Conservation (phyloP, 2,329 filamentous ascomycete species). For the Capronia americana region DNA sequence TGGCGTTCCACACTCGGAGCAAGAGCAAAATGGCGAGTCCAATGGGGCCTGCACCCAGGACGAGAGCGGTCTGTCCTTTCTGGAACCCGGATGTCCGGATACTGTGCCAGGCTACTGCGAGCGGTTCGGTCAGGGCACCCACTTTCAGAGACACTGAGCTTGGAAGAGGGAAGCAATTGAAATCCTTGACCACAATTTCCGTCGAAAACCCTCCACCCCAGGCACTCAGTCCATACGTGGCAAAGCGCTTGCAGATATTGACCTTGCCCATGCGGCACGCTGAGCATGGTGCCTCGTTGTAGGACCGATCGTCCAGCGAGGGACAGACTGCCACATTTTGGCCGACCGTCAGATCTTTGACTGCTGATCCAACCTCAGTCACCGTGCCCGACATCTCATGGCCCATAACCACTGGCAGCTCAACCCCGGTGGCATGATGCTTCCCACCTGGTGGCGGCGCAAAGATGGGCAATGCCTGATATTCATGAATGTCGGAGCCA, state of each 20-base stretch:
- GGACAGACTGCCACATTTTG: constrained; percentile 18
- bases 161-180: constrained; percentile 17
- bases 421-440: constrained; percentile 59
- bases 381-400: constrained; percentile 60
- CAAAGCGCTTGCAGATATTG: constrained; percentile 19
- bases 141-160: constrained; percentile 20
- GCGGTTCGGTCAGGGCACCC: constrained; percentile 57
- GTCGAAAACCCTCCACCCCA: constrained; percentile 12
- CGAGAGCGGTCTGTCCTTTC: constrained; percentile 52
- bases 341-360: constrained; percentile 6
- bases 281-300: constrained; percentile 1
- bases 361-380: constrained; percentile 34
- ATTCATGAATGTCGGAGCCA: constrained; percentile 51
- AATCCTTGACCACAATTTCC: constrained; percentile 11
- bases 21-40: constrained; percentile 58
- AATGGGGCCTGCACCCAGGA: constrained; percentile 61
- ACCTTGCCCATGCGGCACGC: constrained; percentile 4
- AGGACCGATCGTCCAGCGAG: constrained; percentile 35
- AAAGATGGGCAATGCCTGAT: constrained; percentile 52
- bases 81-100: constrained; percentile 57
- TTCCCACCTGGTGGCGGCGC: constrained; percentile 54
- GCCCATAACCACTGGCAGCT: constrained; percentile 57
- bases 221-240: constrained; percentile 13
- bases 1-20: constrained; percentile 49
- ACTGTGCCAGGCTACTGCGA: constrained; percentile 62